Evolutionary conservation across 345 rosid species (phyloP), one percentile per base, ranked within the genome.

Genomic region (Eucalyptus paniculata): DNA sequence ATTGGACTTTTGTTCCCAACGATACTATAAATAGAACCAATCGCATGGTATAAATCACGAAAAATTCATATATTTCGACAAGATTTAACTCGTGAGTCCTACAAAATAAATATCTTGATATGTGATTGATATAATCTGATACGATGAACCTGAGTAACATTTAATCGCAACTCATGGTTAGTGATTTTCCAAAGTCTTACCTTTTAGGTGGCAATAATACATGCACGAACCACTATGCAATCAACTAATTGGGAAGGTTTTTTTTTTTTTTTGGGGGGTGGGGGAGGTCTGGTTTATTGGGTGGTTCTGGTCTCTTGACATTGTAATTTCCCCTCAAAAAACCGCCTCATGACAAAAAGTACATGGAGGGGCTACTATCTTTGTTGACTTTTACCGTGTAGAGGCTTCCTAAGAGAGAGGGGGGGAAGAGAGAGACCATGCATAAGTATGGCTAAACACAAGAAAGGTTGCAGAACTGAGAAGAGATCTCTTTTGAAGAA

Each of bases 371-470:
- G 85, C 47, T 77, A 6, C 13, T 40, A 6, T 40, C 24, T 77
- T 77, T 77, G 89, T 69, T 62, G 45, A 42, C 69, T 87, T 87
- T 87, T 40, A 21, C 28, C 12, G 45, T n/a, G 87, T 42, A 30
- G 81, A n/a, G 86, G 89, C 86, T 30, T 69, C n/a, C 17, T 30
- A 18, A n/a, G 89, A 15, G 56, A 42, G 60, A 44, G 62, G 10
- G 32, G 28, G 37, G 26, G 14, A 12, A 12, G 83, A 77, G 83
- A 77, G 85, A 77, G 85, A 77, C 85, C 82, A 49, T 80, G 67
- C 50, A 88, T 72, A 80, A 88, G 89, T 72, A 88, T 56, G 82
- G 89, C 56, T 83, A 72, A 56, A 88, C 67, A 50, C 58, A 54
- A 58, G 54, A 49, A 77, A 26, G 85, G 85, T 77, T 40, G 44